Evolutionary conservation across 805 yeast genomes (phyloP).

Genomic region (Metschnikowia lochheadii): DNA sequence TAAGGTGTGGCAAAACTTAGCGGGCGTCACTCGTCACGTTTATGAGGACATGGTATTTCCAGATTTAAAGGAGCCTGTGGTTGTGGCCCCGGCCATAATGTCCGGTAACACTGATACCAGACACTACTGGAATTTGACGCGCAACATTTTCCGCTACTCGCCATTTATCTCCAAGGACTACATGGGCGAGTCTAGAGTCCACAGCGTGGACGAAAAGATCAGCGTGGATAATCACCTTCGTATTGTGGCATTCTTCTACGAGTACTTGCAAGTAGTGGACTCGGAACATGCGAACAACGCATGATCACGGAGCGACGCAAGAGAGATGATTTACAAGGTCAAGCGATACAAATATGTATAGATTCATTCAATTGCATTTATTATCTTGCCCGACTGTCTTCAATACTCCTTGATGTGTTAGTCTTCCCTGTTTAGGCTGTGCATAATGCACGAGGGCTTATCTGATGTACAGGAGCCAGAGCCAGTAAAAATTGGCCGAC

Average conservation of each 20-base stretch:
- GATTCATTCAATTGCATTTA: background rate
- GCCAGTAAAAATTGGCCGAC: background rate
- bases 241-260: slow-evolving; percentile 33
- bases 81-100: slow-evolving; percentile 47
- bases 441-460: background rate
- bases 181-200: slow-evolving; percentile 21
- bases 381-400: too few relatives aligned
- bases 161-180: slow-evolving; percentile 19
- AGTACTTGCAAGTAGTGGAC: slow-evolving; percentile 23
- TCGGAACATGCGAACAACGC: slow-evolving; percentile 7
- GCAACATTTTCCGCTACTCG: slow-evolving; percentile 50
- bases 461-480: background rate
- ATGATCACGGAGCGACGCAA: background rate
- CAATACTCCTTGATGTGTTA: too few relatives aligned
- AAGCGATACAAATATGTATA: too few relatives aligned
- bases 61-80: slow-evolving; percentile 27
- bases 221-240: slow-evolving; percentile 32
- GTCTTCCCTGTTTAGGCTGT: too few relatives aligned
- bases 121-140: slow-evolving; percentile 53
- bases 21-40: slow-evolving; percentile 17
- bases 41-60: slow-evolving; percentile 21
- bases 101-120: slow-evolving; percentile 63
- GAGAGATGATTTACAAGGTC: background rate
- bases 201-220: slow-evolving; percentile 36
- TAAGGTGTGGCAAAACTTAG: slow-evolving; percentile 16